Evolutionary conservation across 768 basidiomycete genomes (phyloP), one percentile per base, ranked within the genome.

Genomic region (Lactarius pseudohatsudake): DNA sequence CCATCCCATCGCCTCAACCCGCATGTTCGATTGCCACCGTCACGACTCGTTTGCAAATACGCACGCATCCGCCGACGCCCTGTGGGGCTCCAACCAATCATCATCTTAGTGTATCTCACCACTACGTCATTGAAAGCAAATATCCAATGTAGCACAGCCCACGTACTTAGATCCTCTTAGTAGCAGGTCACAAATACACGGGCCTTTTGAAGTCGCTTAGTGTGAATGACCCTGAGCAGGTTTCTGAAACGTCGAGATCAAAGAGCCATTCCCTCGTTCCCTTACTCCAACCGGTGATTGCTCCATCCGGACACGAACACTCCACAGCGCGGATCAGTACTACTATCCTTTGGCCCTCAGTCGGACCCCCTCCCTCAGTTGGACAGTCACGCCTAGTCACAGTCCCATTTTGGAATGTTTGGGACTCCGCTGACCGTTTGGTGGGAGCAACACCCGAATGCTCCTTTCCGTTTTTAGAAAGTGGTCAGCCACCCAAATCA

Each of bases 121-220:
- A 34, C 50, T 54, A 55, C 61, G 59, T 67, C 62, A 45, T 57
- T 67, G 62, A 67, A 59, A 45, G 28, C 61, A 47, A 62, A 64
- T 67, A 67, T 64, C 62, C 66, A 67, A 43, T 67, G 66, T 67
- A 67, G 66, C 66, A 67, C 58, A 15, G 66, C 66, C 62, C 50
- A 59, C 58, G 59, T 67, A 63, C 53, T 67, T 67, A 67, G 62
- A 67, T 63, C 32, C 57, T 32, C n/a, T 45, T 63, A 67, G 61
- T 56, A 58, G 57, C 63, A 59, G 62, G 62, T 64, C 62, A 67
- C 62, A 38, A 67, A 64, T 64, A 67, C 66, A 64, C 41, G 62
- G 62, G 53, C 58, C 58, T 57, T 20, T 59, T 34, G 20, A 58
- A 53, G 22, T 54, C 61, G 60, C 65, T 62, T 62, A 45, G 57